Conservation (phyloP, 768 basidiomycete genomes). For the Kwoniella europaea region DNA sequence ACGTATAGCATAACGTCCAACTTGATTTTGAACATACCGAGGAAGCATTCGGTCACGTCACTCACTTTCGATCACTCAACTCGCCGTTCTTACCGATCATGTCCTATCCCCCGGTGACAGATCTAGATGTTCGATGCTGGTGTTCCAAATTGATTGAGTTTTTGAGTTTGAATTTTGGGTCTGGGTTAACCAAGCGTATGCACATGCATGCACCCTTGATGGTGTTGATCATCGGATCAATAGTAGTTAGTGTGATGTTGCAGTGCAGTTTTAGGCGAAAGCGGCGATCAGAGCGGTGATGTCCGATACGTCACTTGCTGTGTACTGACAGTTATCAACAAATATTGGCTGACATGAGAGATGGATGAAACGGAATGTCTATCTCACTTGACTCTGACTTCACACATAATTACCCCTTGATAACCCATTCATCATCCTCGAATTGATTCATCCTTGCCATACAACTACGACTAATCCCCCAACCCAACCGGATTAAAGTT, state of each 20-base stretch:
- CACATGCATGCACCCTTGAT: not conserved
- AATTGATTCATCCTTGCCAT: not conserved
- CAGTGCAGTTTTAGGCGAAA: not conserved
- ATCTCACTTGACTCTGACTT: not conserved
- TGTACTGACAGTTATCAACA: not conserved
- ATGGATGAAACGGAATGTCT: not conserved
- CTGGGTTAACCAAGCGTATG: not conserved
- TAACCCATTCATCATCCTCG: not conserved
- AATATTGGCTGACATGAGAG: not conserved
- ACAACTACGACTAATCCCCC: not conserved
- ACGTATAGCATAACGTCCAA: not conserved
- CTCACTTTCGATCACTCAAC: not conserved
- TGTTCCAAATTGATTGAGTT: not conserved
- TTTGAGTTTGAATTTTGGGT: not conserved
- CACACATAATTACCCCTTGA: not conserved
- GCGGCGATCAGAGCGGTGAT: not conserved
- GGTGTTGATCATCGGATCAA: constrained; percentile 4
- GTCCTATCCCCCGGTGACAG: not conserved
- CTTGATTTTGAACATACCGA: not conserved
- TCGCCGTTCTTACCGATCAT: not conserved
- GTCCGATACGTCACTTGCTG: not conserved
- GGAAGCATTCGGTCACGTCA: not conserved
- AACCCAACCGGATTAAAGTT: not conserved
- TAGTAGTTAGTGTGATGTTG: not conserved
- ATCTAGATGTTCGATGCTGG: not conserved